Percentiles rank a stretch among this genome's conserved stretches.
Evolutionary conservation across 1,284 basidiomycete genomes (phyloP).

Genomic region (Austropuccinia psidii): DNA sequence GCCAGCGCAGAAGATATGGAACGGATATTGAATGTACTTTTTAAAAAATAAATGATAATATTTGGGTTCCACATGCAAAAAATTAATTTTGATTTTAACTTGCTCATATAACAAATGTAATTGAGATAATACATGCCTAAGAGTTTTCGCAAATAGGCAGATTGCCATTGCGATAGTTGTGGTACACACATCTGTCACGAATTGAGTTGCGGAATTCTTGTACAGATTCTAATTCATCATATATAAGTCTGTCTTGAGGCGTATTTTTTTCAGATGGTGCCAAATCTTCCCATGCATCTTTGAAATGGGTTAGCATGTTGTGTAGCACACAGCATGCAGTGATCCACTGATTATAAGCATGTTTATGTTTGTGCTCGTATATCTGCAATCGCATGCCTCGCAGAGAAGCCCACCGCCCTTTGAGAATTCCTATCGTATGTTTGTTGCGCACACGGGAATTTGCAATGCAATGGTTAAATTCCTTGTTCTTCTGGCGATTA

Average conservation of each 20-base stretch:
- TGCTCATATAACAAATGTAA: too few species aligned
- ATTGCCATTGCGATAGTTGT: background rate
- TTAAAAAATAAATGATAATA: too few species aligned
- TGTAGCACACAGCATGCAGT: background rate
- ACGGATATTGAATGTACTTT: too few species aligned
- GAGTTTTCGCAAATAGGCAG: too few species aligned
- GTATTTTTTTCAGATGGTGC: too few species aligned
- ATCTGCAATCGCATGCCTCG: background rate
- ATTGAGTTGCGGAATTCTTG: background rate
- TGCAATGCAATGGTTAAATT: constrained; percentile 19
- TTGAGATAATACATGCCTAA: too few species aligned
- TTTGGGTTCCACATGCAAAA: too few species aligned
- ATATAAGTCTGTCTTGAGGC: too few species aligned
- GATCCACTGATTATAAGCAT: background rate
- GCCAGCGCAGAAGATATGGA: too few species aligned
- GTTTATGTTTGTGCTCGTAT: background rate
- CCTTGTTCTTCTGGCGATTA: background rate
- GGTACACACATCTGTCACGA: background rate
- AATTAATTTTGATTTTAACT: too few species aligned
- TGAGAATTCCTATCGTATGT: constrained; percentile 6
- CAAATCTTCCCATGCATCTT: background rate
- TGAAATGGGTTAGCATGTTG: background rate
- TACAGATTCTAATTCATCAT: too few species aligned
- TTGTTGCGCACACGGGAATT: constrained; percentile 4
- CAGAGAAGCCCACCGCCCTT: constrained; percentile 1